Evolutionary conservation across 2,329 filamentous ascomycete species (phyloP).

Genomic region (Botrytis fragariae): DNA sequence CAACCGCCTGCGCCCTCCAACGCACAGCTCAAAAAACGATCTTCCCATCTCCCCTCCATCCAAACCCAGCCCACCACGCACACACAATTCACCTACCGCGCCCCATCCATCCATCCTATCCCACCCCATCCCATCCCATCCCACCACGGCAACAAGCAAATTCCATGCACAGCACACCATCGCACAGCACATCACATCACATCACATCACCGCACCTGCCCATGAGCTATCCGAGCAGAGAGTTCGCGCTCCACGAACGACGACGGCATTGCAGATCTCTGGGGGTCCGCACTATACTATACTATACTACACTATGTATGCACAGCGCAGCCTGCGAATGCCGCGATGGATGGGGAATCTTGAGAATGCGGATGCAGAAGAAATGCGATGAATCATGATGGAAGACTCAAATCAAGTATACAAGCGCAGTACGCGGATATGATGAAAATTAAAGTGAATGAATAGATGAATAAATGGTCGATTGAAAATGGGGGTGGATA

Average conservation of each 20-base stretch:
- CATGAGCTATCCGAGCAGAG: background rate
- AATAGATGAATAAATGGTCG: background rate
- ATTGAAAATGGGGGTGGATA: background rate
- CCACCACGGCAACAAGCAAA: background rate
- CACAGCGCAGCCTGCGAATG: background rate
- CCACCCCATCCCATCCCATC: background rate
- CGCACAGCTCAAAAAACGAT: conserved; percentile 18
- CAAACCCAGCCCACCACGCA: background rate
- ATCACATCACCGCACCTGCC: conserved; percentile 10
- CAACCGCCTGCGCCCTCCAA: background rate
- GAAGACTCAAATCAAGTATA: background rate
- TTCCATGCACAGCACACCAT: background rate
- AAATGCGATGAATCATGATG: background rate
- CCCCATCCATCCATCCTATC: background rate
- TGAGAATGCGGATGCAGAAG: background rate
- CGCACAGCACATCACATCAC: background rate
- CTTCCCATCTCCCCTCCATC: background rate
- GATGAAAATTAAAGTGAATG: background rate
- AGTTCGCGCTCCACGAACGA: background rate
- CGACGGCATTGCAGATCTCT: background rate
- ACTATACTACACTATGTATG: background rate
- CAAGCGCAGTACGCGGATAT: background rate
- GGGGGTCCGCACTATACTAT: background rate
- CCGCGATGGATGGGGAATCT: background rate
- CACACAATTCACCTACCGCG: background rate